phyloP scores from a whole-genome alignment of 2,329 filamentous ascomycete species.

The Trichoderma afroharzianum region DNA sequence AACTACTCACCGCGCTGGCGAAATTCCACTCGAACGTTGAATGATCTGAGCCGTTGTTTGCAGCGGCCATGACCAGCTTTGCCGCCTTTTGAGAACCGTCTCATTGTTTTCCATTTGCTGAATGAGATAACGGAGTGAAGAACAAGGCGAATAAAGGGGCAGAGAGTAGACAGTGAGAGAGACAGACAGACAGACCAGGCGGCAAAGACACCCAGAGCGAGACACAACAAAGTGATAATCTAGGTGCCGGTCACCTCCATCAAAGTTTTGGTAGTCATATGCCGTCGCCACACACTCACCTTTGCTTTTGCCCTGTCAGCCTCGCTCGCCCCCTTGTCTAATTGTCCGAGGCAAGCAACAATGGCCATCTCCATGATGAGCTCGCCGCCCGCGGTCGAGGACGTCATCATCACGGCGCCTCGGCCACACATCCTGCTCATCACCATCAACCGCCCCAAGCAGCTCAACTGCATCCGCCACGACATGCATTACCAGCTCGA shows the following conservation, averaged over 20 bases:
- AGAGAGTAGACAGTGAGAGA: neutral
- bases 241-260: neutral
- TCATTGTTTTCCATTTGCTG: neutral
- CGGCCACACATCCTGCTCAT: conserved; percentile 53
- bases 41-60: neutral
- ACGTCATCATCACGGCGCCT: conserved; percentile 49
- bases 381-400: conserved; percentile 39
- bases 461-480: conserved; percentile 55
- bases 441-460: conserved; percentile 55
- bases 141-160: neutral
- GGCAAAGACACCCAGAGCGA: neutral
- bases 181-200: neutral
- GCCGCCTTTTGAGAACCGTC: neutral
- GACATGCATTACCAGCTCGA: conserved; percentile 48
- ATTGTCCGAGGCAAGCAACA: neutral
- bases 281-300: neutral
- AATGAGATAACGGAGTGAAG: neutral
- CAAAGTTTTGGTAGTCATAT: neutral
- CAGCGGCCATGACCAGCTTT: neutral
- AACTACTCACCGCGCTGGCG: neutral
- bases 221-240: neutral
- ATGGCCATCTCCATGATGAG: conserved; percentile 27
- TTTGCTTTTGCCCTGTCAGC: neutral
- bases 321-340: neutral
- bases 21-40: neutral